Conservation (phyloP, 208 protist species). For the Wallacemonas sp. region DNA sequence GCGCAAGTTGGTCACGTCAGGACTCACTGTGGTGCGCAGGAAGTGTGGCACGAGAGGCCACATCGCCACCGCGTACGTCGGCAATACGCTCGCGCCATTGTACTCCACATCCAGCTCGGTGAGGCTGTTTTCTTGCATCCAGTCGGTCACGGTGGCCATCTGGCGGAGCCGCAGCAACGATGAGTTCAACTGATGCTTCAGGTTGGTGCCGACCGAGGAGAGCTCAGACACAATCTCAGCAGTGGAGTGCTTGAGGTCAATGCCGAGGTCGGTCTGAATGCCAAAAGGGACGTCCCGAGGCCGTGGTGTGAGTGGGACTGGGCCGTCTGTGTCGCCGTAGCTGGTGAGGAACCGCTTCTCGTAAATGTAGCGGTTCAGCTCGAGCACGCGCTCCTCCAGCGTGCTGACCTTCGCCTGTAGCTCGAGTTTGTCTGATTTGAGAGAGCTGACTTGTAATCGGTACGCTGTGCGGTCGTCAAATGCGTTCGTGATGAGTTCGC, state of each 20-base stretch:
- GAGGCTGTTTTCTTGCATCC: constrained; percentile 54
- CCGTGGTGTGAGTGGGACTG: constrained; percentile 50
- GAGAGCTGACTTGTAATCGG: constrained; percentile 53
- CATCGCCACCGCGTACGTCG: constrained; percentile 35
- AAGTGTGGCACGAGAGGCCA: constrained; percentile 75
- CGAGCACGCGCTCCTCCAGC: constrained; percentile 43
- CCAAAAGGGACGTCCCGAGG: constrained; percentile 69
- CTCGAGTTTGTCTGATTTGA: constrained; percentile 47
- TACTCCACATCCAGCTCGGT: constrained; percentile 35
- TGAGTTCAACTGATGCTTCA: constrained; percentile 82
- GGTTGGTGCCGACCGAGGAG: constrained; percentile 57
- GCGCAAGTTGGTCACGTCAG: constrained; percentile 61
- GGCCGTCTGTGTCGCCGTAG: constrained; percentile 13
- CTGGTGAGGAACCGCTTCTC: constrained; percentile 56
- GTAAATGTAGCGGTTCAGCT: constrained; percentile 69
- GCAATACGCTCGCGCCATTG: constrained; percentile 39
- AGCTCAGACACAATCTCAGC: constrained; percentile 64
- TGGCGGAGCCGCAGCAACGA: constrained; percentile 59
- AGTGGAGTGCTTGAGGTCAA: constrained; percentile 69
- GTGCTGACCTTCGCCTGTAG: constrained; percentile 39
- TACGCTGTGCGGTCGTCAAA: constrained; percentile 76
- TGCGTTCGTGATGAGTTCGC: constrained; percentile 63
- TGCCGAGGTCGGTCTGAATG: constrained; percentile 70
- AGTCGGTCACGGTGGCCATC: constrained; percentile 44
- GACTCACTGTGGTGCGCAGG: constrained; percentile 51